Conservation (phyloP, 805 yeast species). For the Ogataea pilisensis region DNA sequence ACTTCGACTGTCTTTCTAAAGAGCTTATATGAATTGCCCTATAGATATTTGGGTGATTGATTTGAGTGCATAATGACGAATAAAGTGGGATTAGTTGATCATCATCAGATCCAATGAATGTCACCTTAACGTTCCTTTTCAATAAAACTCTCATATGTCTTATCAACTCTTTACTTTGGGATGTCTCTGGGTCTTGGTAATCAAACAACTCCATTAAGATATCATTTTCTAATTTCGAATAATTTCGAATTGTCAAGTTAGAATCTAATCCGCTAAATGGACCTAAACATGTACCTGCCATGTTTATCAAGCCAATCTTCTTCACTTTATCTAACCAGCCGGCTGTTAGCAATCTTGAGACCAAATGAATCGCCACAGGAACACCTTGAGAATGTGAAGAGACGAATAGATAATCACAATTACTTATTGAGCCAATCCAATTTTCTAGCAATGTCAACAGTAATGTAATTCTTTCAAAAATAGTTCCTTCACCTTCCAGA, state of each 20-base stretch:
- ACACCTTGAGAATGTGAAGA: slow-evolving; percentile 94
- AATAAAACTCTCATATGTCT: slow-evolving; percentile 64
- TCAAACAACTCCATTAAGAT: slow-evolving; percentile 84
- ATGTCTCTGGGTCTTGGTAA: slow-evolving; percentile 69
- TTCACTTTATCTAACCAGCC: slow-evolving; percentile 52
- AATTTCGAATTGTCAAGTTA: slow-evolving; percentile 74
- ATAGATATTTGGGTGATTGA: slow-evolving; percentile 82
- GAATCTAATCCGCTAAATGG: slow-evolving; percentile 88
- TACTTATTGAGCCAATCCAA: slow-evolving; percentile 53
- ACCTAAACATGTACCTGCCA: slow-evolving; percentile 92
- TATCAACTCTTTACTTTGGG: slow-evolving; percentile 65
- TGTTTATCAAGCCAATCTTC: slow-evolving; percentile 71
- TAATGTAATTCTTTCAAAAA: slow-evolving; percentile 74
- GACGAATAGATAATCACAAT: slow-evolving; percentile 75
- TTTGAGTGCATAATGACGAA: slow-evolving; percentile 74
- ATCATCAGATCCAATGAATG: slow-evolving; percentile 80
- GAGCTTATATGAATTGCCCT: slow-evolving; percentile 76
- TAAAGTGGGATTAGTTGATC: slow-evolving; percentile 93
- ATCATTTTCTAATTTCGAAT: slow-evolving; percentile 80
- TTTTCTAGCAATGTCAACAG: slow-evolving; percentile 64
- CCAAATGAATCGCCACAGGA: slow-evolving; percentile 76
- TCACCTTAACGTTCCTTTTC: slow-evolving; percentile 68
- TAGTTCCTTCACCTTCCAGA: slow-evolving; percentile 86
- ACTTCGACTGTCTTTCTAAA: slow-evolving; percentile 32
- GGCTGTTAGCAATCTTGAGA: slow-evolving; percentile 41